These are phyloP conservation scores for Dinochytrium kinnereticum DNA, from an alignment of 371 early-diverging fungal genomes.

Conservation along the genomic window DNA sequence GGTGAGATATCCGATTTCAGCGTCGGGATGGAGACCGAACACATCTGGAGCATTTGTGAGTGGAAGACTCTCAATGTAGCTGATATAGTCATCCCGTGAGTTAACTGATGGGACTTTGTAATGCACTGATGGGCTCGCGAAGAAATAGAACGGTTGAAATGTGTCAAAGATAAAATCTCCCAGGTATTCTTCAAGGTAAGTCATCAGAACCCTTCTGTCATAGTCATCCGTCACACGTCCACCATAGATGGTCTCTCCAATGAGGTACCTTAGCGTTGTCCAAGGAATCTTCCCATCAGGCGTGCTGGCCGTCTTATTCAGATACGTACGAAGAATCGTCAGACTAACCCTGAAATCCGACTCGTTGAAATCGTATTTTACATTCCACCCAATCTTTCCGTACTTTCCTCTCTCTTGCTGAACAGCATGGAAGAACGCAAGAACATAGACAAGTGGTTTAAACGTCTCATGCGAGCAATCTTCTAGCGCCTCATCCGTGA, in stretches of 20 bases:
- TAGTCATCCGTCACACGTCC: constrained; percentile 70
- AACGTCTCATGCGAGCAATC: constrained; percentile 59
- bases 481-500: constrained; percentile 55
- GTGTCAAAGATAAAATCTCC: constrained; percentile 67
- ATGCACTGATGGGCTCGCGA: constrained; percentile 48
- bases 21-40: constrained; percentile 67
- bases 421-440: constrained; percentile 67
- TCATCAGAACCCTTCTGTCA: constrained; percentile 63
- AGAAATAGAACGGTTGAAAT: constrained; percentile 64
- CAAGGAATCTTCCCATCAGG: constrained; percentile 62
- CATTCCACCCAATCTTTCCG: constrained; percentile 69
- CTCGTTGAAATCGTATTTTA: constrained; percentile 68
- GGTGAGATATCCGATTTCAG: constrained; percentile 63
- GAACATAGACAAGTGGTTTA: constrained; percentile 59
- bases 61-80: constrained; percentile 59
- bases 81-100: constrained; percentile 55
- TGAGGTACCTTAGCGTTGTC: constrained; percentile 63
- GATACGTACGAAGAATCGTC: constrained; percentile 59
- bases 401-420: constrained; percentile 69
- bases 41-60: constrained; percentile 66
- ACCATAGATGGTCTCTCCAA: constrained; percentile 69
- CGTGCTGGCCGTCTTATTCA: constrained; percentile 54
- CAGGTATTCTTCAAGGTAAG: constrained; percentile 65
- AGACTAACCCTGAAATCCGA: constrained; percentile 62
- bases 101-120: constrained; percentile 56